These are phyloP conservation scores for Fusarium drepaniforme DNA, from an alignment of 2,329 filamentous ascomycete genomes.

Conservation along the genomic window DNA sequence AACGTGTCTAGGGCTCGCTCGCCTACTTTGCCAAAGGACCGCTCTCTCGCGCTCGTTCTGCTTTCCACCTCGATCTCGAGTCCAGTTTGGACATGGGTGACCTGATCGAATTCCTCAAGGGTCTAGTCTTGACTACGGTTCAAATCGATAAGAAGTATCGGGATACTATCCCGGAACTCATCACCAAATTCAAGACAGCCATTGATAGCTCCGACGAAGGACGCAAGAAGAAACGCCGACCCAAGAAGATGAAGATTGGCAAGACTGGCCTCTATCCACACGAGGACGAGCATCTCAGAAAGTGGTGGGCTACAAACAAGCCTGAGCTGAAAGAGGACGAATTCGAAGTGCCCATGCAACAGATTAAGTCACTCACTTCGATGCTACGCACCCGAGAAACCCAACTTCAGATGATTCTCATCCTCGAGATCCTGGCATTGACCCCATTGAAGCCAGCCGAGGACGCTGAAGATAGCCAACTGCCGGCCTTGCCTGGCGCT, in stretches of 20 bases:
- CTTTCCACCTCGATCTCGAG: conserved; percentile 74
- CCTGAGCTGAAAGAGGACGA: conserved; percentile 65
- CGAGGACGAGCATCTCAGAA: conserved; percentile 73
- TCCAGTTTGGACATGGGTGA: conserved; percentile 71
- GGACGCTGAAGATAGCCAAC: conserved; percentile 57
- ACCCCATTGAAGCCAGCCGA: conserved; percentile 64
- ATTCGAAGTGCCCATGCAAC: conserved; percentile 59
- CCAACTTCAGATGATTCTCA: conserved; percentile 83
- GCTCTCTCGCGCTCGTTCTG: conserved; percentile 78
- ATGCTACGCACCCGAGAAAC: conserved; percentile 81
- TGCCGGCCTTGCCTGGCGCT: conserved; percentile 59
- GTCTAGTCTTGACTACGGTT: conserved; percentile 73
- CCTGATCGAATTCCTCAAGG: conserved; percentile 76
- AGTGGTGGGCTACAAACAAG: conserved; percentile 77
- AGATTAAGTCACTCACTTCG: conserved; percentile 72
- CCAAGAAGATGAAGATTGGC: conserved; percentile 75
- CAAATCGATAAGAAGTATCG: conserved; percentile 84
- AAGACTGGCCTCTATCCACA: conserved; percentile 76
- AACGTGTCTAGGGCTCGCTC: conserved; percentile 71
- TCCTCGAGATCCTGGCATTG: conserved; percentile 81
- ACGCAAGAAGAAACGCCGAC: conserved; percentile 61
- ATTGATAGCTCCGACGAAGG: conserved; percentile 67
- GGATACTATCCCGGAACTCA: conserved; percentile 74
- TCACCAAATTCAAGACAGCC: conserved; percentile 67
- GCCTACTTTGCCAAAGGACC: conserved; percentile 89